Conservation (phyloP, 306 rosid genomes). For the Arachis hypogaea region DNA sequence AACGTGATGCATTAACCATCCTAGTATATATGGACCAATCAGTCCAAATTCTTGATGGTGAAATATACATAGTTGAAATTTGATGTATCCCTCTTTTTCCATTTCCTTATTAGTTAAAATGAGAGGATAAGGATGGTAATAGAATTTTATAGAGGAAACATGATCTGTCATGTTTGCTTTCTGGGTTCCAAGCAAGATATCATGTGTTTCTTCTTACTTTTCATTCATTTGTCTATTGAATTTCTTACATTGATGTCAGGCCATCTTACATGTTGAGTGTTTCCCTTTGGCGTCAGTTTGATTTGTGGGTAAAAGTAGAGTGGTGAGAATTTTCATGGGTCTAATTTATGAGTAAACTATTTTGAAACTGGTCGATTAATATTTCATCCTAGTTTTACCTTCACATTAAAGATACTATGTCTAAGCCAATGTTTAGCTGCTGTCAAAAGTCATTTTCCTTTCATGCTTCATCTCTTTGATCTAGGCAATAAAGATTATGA, state of each 20-base stretch:
- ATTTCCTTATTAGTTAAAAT: slow-evolving; percentile 4
- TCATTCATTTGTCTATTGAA: background rate
- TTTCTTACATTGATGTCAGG: slow-evolving; percentile 6
- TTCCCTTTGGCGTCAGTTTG: background rate
- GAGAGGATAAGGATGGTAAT: slow-evolving; percentile 2
- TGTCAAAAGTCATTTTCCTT: slow-evolving; percentile 24
- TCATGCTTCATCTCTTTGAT: background rate
- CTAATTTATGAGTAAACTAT: too few relatives aligned
- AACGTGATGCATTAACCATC: slow-evolving; percentile 18
- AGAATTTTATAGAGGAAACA: slow-evolving; percentile 9
- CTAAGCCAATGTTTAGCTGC: slow-evolving; percentile 25
- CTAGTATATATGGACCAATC: background rate
- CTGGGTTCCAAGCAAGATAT: slow-evolving; percentile 15
- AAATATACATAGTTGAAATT: slow-evolving; percentile 25
- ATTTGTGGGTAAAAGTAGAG: too few relatives aligned
- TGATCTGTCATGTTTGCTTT: slow-evolving; percentile 6
- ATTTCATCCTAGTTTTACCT: too few relatives aligned
- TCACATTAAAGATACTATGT: too few relatives aligned
- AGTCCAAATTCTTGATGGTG: slow-evolving; percentile 17
- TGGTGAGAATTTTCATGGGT: too few relatives aligned
- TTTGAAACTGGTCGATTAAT: too few relatives aligned
- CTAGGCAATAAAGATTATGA: too few relatives aligned
- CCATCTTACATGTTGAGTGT: slow-evolving; percentile 23
- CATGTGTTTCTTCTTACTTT: slow-evolving; percentile 1
- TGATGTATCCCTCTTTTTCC: slow-evolving; percentile 1